A percentile compares a stretch with the other conserved stretches of the same genome.
Conservation (phyloP, 495 filamentous ascomycete genomes). For the Aspergillus hancockii region DNA sequence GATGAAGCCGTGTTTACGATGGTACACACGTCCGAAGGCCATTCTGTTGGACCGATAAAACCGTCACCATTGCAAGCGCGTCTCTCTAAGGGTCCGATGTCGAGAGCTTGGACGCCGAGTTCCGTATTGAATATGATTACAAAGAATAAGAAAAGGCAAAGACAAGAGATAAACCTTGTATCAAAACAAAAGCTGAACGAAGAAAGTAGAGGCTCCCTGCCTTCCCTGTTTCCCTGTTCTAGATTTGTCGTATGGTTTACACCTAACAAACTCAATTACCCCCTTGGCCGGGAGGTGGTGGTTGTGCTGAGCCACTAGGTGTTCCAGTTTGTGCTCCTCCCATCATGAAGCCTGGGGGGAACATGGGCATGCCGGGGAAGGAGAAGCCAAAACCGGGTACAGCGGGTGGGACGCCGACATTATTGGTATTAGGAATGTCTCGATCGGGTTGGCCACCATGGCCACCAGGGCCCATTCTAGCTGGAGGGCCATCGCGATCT, state of each 20-base stretch:
- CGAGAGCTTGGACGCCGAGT: slow-evolving; percentile 10
- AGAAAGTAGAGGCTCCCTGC: slow-evolving; percentile 13
- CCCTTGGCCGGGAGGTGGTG: slow-evolving; percentile 50
- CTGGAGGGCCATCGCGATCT: slow-evolving; percentile 33
- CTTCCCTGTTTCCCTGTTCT: too few species aligned
- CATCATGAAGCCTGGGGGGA: slow-evolving; percentile 65
- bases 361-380: slow-evolving; percentile 68
- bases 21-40: background rate
- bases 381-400: slow-evolving; percentile 70
- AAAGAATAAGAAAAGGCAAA: slow-evolving; percentile 5
- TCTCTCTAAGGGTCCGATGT: background rate
- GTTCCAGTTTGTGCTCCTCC: slow-evolving; percentile 40
- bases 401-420: slow-evolving; percentile 58
- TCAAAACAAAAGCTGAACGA: slow-evolving; percentile 19
- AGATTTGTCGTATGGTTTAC: slow-evolving; percentile 1
- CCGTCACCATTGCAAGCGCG: background rate
- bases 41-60: background rate
- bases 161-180: slow-evolving; percentile 16
- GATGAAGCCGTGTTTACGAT: background rate
- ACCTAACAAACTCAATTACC: slow-evolving; percentile 24
- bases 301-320: slow-evolving; percentile 34
- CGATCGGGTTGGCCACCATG: slow-evolving; percentile 27
- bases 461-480: slow-evolving; percentile 20
- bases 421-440: slow-evolving; percentile 48
- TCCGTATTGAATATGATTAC: slow-evolving; percentile 8